Evolutionary conservation across 1,284 basidiomycete genomes (phyloP), one percentile per base, ranked within the genome.

Genomic region (Bjerkandera adusta): DNA sequence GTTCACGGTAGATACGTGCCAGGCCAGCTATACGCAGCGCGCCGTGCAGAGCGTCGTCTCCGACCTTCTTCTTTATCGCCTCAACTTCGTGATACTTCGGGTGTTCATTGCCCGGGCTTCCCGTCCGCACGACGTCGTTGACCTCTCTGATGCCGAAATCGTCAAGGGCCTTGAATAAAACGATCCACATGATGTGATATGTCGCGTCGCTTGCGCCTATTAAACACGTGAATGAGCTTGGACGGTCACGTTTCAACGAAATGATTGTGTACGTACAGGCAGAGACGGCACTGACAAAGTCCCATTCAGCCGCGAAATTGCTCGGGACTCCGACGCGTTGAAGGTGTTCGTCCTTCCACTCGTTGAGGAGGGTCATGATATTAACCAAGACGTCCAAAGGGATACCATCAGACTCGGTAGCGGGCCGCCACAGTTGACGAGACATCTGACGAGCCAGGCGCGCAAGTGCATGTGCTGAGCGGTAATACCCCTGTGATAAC

Each of bases 141-240:
- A 80, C 68, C 55, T 92, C 89, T 49, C 79, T 78, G 51, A 95
- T 75, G 22, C 91, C 91, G 62, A 80, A 91, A 56, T 95, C 91
- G 54, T 91, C 85, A 49, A 95, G 62, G 5, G 88, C 88, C 56
- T 76, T 81, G 67, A 85, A 89, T 4, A 89, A 64, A 43, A 82
- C 79, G 51, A 89, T 83, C 85, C 92, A 96, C 78, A 94, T 84
- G 56, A 89, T 81, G 67, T 97, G 92, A 62, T 90, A 94, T 32
- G 86, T 89, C 37, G 91, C 86, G 63, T 97, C 93, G 57, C 85
- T 89, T 15, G 87, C 83, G 57, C 89, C 89, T 72, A 68, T 24
- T 37, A 25, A 25, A 12, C 36, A 16, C 21, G 33, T 13, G 24
- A 48, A n/a, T n/a, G n/a, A n/a, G n/a, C n/a, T n/a, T n/a, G 26